Percentiles rank a stretch among this genome's conserved stretches.
These are phyloP conservation scores for Panellus pusillus DNA, from an alignment of 768 basidiomycete genomes.

Conservation along the genomic window DNA sequence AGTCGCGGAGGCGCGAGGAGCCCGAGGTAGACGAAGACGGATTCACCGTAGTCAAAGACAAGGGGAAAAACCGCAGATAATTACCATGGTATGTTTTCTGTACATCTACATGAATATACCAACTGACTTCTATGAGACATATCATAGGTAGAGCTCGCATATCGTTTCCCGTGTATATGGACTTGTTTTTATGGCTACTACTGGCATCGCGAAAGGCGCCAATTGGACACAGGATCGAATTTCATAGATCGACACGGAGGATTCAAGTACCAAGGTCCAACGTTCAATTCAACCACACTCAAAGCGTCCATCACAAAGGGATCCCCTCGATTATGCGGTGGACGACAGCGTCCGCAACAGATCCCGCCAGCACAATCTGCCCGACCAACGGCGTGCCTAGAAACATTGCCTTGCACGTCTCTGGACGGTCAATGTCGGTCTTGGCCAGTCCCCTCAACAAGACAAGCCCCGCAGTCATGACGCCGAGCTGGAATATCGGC, in stretches of 20 bases:
- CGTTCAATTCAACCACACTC: no score
- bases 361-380: constrained; percentile 27
- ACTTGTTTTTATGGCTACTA: no score
- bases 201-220: no score
- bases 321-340: constrained; percentile 21
- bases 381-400: constrained; percentile 26
- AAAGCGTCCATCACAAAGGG: constrained; percentile 13
- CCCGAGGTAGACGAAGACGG: constrained; percentile 91
- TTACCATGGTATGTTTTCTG: no score
- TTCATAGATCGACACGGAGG: no score
- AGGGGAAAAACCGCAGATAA: constrained; percentile 52
- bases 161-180: no score
- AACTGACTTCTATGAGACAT: no score
- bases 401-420: constrained; percentile 26
- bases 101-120: no score
- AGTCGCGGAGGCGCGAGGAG: constrained; percentile 43
- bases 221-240: background rate
- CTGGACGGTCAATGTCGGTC: constrained; percentile 29
- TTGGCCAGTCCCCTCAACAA: constrained; percentile 19
- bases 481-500: constrained; percentile 32
- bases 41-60: constrained; percentile 76
- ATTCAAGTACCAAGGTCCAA: no score
- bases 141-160: no score
- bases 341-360: constrained; percentile 26
- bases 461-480: constrained; percentile 20